Evolutionary conservation across 2,329 filamentous ascomycete genomes (phyloP).

Genomic region (Xylariaceae sp.): DNA sequence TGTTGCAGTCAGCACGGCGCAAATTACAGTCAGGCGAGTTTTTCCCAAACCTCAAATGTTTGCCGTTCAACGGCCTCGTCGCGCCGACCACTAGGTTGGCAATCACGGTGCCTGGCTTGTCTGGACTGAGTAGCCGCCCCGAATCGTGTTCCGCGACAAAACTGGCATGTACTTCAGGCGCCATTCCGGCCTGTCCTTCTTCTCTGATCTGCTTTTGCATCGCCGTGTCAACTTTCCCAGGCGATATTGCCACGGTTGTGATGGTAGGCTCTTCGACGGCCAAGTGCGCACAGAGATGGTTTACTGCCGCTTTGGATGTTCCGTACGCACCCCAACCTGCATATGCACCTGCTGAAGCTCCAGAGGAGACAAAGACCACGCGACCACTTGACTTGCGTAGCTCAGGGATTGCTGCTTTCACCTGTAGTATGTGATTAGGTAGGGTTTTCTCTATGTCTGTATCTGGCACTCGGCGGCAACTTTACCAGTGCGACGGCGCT

Average conservation of each 20-base stretch:
- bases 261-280: slow-evolving; percentile 74
- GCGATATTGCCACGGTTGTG: slow-evolving; percentile 67
- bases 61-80: slow-evolving; percentile 66
- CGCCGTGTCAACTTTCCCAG: slow-evolving; percentile 80
- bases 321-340: slow-evolving; percentile 77
- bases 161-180: slow-evolving; percentile 54
- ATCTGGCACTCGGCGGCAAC: slow-evolving; percentile 8
- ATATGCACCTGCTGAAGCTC: slow-evolving; percentile 65
- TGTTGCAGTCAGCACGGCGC: slow-evolving; percentile 23
- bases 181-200: slow-evolving; percentile 46
- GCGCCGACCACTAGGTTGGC: slow-evolving; percentile 69
- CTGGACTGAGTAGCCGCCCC: slow-evolving; percentile 72
- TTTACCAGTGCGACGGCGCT: slow-evolving; percentile 73
- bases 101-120: slow-evolving; percentile 83
- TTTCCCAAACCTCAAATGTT: slow-evolving; percentile 61
- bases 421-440: slow-evolving; percentile 43
- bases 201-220: slow-evolving; percentile 86
- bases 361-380: slow-evolving; percentile 76
- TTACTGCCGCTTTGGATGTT: slow-evolving; percentile 76
- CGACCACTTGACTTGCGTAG: slow-evolving; percentile 66
- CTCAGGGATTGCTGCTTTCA: slow-evolving; percentile 65
- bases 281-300: slow-evolving; percentile 71
- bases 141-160: slow-evolving; percentile 68
- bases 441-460: not conserved
- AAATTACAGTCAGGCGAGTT: slow-evolving; percentile 2